Base-by-base conservation (phyloP, 768 basidiomycete species). In the Lentinula raphanica region DNA sequence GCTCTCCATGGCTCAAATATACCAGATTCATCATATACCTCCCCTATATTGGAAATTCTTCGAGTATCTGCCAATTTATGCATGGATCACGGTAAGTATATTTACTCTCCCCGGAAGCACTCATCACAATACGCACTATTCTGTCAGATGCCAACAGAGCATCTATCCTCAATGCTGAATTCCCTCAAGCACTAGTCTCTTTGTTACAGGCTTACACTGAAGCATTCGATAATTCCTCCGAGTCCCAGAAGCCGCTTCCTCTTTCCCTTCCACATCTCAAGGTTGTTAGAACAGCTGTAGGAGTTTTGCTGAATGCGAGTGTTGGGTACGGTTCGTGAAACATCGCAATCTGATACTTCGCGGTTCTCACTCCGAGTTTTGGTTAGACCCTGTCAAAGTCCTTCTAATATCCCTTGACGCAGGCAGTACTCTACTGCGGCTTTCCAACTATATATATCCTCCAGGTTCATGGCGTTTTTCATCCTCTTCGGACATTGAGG, bases 61-160 rank as follows among this genome's bases (percentile, higher is more conserved):
- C 81, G 92, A 58, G 84, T 92, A 13, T 84, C 84, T 25, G 92
- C 92, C 12, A 94, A 94, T 70, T 71, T 94, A 17, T 92, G 89
- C 69, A 85, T 91, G 72, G 90, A 94, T 67, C 90, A 93, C 64
- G 85, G 90, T 85, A 62, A 60, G 82, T 23, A 11, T 6, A 19
- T 12, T 1, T 68, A 23, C 19, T 15, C 28, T 38, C 44, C 49
- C 39, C 45, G 36, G 29, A 38, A 49, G 6, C 46, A 21, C 49
- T 17, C 55, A 31, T 32, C 49, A 46, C 39, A n/a, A n/a, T n/a
- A n/a, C n/a, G n/a, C 58, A 27, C 49, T 32, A 15, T 23, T 25
- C 23, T 39, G 19, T 58, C n/a, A 94, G 92, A 94, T 67, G 86
- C 80, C 35, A 94, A 94, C 68, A 79, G 92, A 62, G 82, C 79